Evolutionary conservation across 768 basidiomycete genomes (phyloP).

Genomic region (Austroboletus festivus): DNA sequence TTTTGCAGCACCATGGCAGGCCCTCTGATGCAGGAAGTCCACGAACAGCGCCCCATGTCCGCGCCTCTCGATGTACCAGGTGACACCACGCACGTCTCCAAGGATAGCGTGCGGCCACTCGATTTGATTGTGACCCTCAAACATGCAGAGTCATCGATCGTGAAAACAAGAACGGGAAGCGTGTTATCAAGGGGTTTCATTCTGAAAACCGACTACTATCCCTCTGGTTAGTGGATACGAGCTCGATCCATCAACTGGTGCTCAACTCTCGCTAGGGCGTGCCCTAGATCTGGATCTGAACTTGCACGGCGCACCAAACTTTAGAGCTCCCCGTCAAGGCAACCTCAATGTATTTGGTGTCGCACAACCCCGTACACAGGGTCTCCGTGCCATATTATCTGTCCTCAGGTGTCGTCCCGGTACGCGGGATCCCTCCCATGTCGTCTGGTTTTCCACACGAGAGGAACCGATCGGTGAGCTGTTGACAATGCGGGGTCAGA

Average conservation of each 20-base stretch:
- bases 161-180: constrained; percentile 79
- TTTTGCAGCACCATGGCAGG: not conserved
- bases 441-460: constrained; percentile 95
- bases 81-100: constrained; percentile 8
- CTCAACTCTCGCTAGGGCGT: constrained; percentile 51
- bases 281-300: constrained; percentile 89
- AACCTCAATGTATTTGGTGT: constrained; percentile 91
- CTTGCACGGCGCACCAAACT: constrained; percentile 94
- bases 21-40: not conserved
- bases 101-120: constrained; percentile 33
- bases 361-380: constrained; percentile 92
- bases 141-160: constrained; percentile 67
- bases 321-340: constrained; percentile 75
- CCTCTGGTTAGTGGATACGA: constrained; percentile 51
- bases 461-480: constrained; percentile 89
- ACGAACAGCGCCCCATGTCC: constrained; percentile 7
- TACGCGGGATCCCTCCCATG: constrained; percentile 60
- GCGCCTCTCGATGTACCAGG: constrained; percentile 3
- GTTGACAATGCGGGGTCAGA: not conserved
- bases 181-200: constrained; percentile 89
- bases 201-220: constrained; percentile 90
- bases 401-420: constrained; percentile 74
- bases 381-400: constrained; percentile 85
- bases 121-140: constrained; percentile 64
- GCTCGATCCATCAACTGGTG: not conserved